Evolutionary conservation across 768 basidiomycete genomes (phyloP), one percentile per base, ranked within the genome.

Genomic region (Boletus rex-veris): DNA sequence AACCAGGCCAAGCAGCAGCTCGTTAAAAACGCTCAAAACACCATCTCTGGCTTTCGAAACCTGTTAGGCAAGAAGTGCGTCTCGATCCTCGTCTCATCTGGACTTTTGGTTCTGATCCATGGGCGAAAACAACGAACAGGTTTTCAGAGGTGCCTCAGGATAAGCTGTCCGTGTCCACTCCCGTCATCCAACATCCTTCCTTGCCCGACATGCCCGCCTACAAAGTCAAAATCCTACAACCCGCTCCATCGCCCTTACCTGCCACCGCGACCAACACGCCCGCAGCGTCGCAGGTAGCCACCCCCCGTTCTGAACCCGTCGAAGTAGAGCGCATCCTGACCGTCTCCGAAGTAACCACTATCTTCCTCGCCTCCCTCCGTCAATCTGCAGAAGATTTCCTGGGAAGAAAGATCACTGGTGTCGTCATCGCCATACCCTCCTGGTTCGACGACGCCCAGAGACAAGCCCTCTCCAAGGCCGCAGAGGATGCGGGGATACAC

Each of bases 1-100:
- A 95, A 91, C 72, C 90, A 92, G 66, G 96, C 95, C 38, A 92
- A 87, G 65, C 86, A 84, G 4, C 97, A 98, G 67, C 85, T 98
- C 37, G 91, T 98, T 14, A 97, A 97, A 74, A 98, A 99, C 71
- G 75, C 88, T 0, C 79, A 86, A 64, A 98, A 99, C 70, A 96
- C 95, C 16, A 94, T 98, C 63, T 84, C 83, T n/a, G 91, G 89
- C 2, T 98, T 98, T 78, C 80, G 95, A 24, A 93, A 97, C 68
- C 76, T 98, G 8, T 76, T 99, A 26, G 96, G 96, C 50, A 91
- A 93, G 78, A 93, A 85, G 88, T 95, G 54, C 26, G 82, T 73
- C n/a, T 12, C 28, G n/a, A n/a, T n/a, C 28, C 16, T 6, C 7
- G 6, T 8, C 26, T 26, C 26, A 26, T 7, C 35, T 35, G 35